These are phyloP conservation scores for Salix dunnii DNA, from an alignment of 345 rosid species.

Conservation along the genomic window DNA sequence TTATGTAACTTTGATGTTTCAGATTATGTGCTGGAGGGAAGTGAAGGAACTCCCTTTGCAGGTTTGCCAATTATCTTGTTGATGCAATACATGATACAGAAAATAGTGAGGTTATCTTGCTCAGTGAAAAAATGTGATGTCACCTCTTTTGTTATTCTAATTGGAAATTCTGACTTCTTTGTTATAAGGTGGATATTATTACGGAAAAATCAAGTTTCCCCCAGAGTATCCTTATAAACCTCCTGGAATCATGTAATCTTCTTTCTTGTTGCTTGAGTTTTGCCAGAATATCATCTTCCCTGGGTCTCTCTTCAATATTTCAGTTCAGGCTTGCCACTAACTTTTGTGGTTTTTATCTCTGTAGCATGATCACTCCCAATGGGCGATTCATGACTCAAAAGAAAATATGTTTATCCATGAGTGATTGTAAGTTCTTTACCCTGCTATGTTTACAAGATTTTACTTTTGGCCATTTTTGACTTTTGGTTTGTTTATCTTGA, in stretches of 20 bases:
- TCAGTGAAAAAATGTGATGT: constrained; percentile 6
- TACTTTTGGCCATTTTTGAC: neutral
- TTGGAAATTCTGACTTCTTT: neutral
- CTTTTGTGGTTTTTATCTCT: neutral
- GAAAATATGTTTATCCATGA: constrained; percentile 98
- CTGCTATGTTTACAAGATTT: constrained; percentile 2
- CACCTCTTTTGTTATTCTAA: neutral
- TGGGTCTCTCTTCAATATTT: neutral
- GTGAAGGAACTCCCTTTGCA: constrained; percentile 94
- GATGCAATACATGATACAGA: neutral
- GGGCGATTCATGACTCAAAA: constrained; percentile 95
- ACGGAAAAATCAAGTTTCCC: constrained; percentile 97
- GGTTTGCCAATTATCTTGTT: constrained; percentile 39
- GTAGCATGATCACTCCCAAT: constrained; percentile 94
- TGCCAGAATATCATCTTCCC: neutral
- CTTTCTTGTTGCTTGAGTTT: constrained; percentile 16
- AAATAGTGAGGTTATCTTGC: constrained; percentile 10
- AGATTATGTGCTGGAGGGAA: constrained; percentile 97
- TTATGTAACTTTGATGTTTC: constrained; percentile 23
- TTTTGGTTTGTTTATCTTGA: neutral
- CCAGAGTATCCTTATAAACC: constrained; percentile 96
- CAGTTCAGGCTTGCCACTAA: neutral
- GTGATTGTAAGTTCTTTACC: constrained; percentile 72
- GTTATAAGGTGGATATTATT: constrained; percentile 69
- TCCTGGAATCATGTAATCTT: constrained; percentile 89